phyloP scores from a whole-genome alignment of 148 eudicot species.

The Vaccinium corymbosum region DNA sequence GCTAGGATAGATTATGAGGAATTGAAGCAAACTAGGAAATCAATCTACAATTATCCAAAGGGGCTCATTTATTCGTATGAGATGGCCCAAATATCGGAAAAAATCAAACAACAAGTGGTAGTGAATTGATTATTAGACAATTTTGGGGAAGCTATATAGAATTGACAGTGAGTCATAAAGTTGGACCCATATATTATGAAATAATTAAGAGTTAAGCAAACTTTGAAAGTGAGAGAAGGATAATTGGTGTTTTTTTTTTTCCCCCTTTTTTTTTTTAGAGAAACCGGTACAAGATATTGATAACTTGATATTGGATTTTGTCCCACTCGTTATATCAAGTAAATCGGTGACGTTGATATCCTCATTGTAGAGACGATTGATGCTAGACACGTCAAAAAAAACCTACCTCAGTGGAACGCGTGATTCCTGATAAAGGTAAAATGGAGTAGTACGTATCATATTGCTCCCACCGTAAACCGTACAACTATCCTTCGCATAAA shows the following conservation, averaged over 20 bases:
- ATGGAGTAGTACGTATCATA: no score
- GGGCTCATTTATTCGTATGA: background rate
- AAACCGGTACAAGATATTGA: no score
- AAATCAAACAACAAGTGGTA: background rate
- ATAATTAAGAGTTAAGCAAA: background rate
- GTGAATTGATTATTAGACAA: background rate
- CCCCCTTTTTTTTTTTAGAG: no score
- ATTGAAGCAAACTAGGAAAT: background rate
- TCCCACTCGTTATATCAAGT: no score
- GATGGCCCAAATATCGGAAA: background rate
- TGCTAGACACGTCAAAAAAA: no score
- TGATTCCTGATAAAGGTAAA: no score
- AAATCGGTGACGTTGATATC: no score
- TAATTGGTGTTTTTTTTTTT: background rate
- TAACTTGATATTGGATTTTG: no score
- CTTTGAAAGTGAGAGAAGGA: background rate
- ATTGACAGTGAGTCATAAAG: background rate
- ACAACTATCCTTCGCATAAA: no score
- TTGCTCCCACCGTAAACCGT: no score
- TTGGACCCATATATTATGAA: conserved; percentile 7
- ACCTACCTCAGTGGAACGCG: no score
- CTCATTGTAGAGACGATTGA: no score
- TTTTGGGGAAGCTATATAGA: background rate
- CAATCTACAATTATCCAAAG: background rate
- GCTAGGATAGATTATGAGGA: background rate